Evolutionary conservation across 495 filamentous ascomycete species (phyloP).

Genomic region (Hypomontagnella submonticulosa): DNA sequence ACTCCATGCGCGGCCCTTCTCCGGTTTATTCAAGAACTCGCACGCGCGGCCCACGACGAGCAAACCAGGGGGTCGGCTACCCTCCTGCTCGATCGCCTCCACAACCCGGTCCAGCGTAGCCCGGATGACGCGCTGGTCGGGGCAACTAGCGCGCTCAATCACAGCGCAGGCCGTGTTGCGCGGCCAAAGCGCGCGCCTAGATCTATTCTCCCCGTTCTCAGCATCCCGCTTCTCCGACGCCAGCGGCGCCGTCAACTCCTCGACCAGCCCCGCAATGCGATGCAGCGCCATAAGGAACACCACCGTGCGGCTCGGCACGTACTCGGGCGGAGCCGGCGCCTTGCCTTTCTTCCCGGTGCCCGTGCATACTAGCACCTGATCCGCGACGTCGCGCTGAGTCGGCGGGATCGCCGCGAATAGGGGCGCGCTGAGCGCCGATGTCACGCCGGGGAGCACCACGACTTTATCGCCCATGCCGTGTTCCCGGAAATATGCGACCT

Average conservation of each 20-base stretch:
- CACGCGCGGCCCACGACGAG: conserved; percentile 90
- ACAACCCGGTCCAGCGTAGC: conserved; percentile 83
- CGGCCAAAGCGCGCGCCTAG: conserved; percentile 55
- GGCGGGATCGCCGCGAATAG: conserved; percentile 88
- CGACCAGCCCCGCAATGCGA: conserved; percentile 76
- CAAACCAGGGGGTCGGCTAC: conserved; percentile 88
- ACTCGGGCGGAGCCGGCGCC: conserved; percentile 81
- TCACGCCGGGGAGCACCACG: conserved; percentile 87
- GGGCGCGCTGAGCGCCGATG: conserved; percentile 84
- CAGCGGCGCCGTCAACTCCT: conserved; percentile 64
- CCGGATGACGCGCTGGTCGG: conserved; percentile 91
- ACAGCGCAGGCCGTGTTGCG: conserved; percentile 85
- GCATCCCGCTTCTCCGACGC: conserved; percentile 51
- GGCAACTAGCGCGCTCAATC: conserved; percentile 91
- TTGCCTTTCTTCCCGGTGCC: conserved; percentile 95
- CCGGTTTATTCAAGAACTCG: conserved; percentile 71
- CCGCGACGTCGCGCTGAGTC: conserved; percentile 89
- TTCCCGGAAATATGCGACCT: conserved; percentile 83
- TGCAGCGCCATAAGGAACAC: conserved; percentile 98
- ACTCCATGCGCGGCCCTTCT: conserved; percentile 72
- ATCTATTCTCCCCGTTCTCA: conserved; percentile 29
- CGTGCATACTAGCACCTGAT: conserved; percentile 93
- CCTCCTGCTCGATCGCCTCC: conserved; percentile 87
- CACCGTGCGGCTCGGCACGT: conserved; percentile 78
- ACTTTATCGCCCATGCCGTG: conserved; percentile 70